Conservation (phyloP, 2,329 filamentous ascomycete species). For the Trichoderma guizhouense region DNA sequence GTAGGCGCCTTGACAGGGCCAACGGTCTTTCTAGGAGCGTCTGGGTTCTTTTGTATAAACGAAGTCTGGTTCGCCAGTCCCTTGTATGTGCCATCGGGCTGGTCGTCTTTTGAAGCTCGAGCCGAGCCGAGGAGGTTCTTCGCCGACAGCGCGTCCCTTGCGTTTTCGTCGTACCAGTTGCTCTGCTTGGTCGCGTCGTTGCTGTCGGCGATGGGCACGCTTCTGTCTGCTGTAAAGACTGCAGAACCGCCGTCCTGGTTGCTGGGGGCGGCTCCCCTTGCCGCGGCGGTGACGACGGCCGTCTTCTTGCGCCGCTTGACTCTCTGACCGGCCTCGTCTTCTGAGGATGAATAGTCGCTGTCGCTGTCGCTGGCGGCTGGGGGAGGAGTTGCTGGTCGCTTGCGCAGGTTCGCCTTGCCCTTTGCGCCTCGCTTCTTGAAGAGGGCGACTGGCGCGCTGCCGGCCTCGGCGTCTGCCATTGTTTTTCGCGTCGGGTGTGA, state of each 20-base stretch:
- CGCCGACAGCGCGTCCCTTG: conserved; percentile 42
- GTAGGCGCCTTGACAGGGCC: conserved; percentile 85
- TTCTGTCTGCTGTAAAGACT: conserved; percentile 59
- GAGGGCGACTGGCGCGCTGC: conserved; percentile 52
- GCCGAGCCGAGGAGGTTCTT: conserved; percentile 60
- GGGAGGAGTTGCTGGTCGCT: conserved; percentile 75
- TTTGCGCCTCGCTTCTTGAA: conserved; percentile 88
- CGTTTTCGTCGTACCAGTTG: conserved; percentile 85
- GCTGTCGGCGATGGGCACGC: conserved; percentile 58
- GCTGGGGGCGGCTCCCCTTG: conserved; percentile 41
- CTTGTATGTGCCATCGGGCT: conserved; percentile 68
- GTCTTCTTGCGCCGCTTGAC: conserved; percentile 75
- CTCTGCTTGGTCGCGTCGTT: conserved; percentile 88
- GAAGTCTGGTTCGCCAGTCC: conserved; percentile 68
- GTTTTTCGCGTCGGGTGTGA: too few species aligned
- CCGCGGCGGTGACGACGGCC: conserved; percentile 63
- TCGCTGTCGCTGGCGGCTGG: conserved; percentile 61
- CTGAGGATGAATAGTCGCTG: conserved; percentile 66
- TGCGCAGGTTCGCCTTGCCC: conserved; percentile 72
- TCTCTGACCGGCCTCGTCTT: conserved; percentile 71
- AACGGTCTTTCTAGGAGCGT: conserved; percentile 66
- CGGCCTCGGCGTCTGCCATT: conserved; percentile 6
- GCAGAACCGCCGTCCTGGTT: conserved; percentile 43
- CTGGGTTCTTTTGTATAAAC: conserved; percentile 78
- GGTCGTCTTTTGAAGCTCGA: conserved; percentile 36